Base-by-base conservation (phyloP, 169 alveolate genomes). In the Plasmodium ovale region DNA sequence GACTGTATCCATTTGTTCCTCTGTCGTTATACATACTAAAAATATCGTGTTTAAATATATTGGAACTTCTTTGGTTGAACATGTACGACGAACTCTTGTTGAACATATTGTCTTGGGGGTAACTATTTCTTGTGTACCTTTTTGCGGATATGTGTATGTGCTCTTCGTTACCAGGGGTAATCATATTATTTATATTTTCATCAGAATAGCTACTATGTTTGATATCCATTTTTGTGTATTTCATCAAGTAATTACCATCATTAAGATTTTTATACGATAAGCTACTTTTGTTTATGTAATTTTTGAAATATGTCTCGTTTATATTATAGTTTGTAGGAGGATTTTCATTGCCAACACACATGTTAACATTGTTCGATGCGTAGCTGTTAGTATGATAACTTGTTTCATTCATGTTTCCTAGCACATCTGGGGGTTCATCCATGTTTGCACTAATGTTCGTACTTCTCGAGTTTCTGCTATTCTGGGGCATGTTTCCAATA, bases 151-250 rank as follows among this genome's bases (percentile, higher is more conserved):
- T 60, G 39, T 31, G 29, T 77, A 44, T 47, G n/a, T 54, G 16
- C 14, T 47, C 27, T 19, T 44, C 21, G 47, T 31, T 62, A 19
- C 25, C 27, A 68, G n/a, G 42, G 51, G 25, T 4, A 29, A 16
- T 29, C 14, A 12, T 56, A 0, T 54, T 33, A 53, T 77, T 60
- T 25, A 77, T 27, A 44, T 54, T 29, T 60, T 56, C 68, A 12
- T 44, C 33, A 25, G 70, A 47, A 67, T 77, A 77, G n/a, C 33
- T 60, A 62, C 37, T 42, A 35, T 56, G 59, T 44, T 56, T 62
- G 25, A 25, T 44, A 53, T 77, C 44, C 44, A 31, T 77, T 54
- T 21, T 44, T 37, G 67, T 2, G 27, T 77, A 60, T 72, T 33
- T 33, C 59, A 31, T 59, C 1, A 16, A 47, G 33, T 74, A 12